Percentiles rank a stretch among this genome's conserved stretches.
phyloP scores from a whole-genome alignment of 495 filamentous ascomycete species.

The Opeltia flavorubescens region DNA sequence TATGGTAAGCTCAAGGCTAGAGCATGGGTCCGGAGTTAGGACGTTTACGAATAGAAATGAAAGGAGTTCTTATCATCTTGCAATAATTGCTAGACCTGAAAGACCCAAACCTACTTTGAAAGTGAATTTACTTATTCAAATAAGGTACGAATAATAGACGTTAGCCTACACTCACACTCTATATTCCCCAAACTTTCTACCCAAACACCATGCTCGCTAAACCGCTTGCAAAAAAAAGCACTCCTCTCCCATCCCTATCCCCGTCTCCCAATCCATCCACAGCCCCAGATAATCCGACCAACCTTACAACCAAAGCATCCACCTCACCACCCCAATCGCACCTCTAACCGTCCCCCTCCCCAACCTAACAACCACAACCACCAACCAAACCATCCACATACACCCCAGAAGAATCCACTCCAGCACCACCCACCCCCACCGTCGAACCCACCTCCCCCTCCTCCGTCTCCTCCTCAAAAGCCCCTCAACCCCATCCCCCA shows the following conservation, averaged over 20 bases:
- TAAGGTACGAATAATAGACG: no score
- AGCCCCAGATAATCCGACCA: neutral
- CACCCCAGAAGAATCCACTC: constrained; percentile 70
- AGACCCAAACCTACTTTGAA: no score
- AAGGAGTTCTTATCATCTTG: neutral
- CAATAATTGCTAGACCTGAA: no score
- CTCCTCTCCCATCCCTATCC: neutral
- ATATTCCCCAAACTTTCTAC: neutral
- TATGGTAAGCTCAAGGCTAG: neutral
- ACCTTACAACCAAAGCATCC: constrained; percentile 60
- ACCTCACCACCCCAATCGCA: constrained; percentile 42
- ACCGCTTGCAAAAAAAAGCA: constrained; percentile 9
- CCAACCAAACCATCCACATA: constrained; percentile 75
- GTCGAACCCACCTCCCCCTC: constrained; percentile 56
- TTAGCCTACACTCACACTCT: neutral
- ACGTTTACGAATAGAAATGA: neutral
- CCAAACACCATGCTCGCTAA: constrained; percentile 12
- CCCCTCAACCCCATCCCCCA: constrained; percentile 63
- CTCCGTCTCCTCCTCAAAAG: constrained; percentile 53
- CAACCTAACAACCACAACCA: constrained; percentile 56
- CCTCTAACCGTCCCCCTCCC: constrained; percentile 45
- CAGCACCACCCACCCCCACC: constrained; percentile 53
- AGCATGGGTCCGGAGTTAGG: neutral
- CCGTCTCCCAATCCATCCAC: neutral
- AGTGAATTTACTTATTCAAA: no score